Evolutionary conservation across 345 rosid genomes (phyloP), one percentile per base, ranked within the genome.

Genomic region (Pseudoturritis turrita): DNA sequence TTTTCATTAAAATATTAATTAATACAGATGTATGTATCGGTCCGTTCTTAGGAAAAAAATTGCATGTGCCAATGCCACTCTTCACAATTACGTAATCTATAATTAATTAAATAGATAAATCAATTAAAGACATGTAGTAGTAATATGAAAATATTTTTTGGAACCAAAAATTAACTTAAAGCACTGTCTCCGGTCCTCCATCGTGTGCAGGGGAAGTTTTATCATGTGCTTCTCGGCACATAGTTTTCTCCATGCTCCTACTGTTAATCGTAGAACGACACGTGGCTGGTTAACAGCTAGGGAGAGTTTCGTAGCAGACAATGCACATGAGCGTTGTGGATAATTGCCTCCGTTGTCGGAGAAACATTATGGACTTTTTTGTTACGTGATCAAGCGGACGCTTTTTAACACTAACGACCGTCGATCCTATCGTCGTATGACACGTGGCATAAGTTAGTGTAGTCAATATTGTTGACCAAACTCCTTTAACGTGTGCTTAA

Each of bases 271-370:
- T 12, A 54, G 12, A 36, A 18, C 1, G 51, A 46, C 66, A 73
- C 72, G 63, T 60, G 69, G 69, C 43, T 10, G 18, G 11, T 15
- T 15, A 75, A 59, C 70, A 75, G 74, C 57, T 43, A 52, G 14
- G 39, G 17, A 61, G 49, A 51, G 74, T 60, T 75, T 60, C 25
- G 15, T 18, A 75, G 50, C 39, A 67, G 68, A 66, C 78, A 74
- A 44, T 70, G 71, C 71, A 76, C 65, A 62, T 70, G 75, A 76
- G 75, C 75, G 75, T 69, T 53, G 79, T 69, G 75, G 75, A 76
- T 76, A 62, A 62, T 69, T 62, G 68, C 73, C 68, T 59, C 29
- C 28, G 56, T 41, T 58, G 65, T 66, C 60, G 55, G 73, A 61
- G 1, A 59, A 31, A 52, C 73, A 57, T 59, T 59, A 68, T 57